Evolutionary conservation across 1,284 basidiomycete genomes (phyloP).

Genomic region (Erythrobasidium hasegawianum): DNA sequence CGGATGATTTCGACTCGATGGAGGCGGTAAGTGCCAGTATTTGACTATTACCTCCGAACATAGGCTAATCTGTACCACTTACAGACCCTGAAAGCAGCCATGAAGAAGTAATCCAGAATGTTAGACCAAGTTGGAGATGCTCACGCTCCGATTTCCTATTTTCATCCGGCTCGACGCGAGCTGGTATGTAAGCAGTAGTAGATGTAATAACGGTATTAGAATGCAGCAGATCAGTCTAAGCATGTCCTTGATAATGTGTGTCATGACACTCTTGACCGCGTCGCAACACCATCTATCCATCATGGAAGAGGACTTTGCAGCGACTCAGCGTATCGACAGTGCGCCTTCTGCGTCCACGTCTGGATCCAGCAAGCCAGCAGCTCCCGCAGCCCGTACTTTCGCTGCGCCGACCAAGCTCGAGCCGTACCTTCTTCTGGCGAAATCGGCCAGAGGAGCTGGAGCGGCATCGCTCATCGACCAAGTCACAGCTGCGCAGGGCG

Average conservation of each 20-base stretch:
- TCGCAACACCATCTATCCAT: not conserved
- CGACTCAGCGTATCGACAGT: constrained; percentile 18
- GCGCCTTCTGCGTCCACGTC: constrained; percentile 7
- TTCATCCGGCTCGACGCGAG: not conserved
- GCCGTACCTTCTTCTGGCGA: constrained; percentile 82
- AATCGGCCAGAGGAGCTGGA: constrained; percentile 81
- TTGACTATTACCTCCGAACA: not conserved
- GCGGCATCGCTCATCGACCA: constrained; percentile 83
- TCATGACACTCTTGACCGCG: not conserved
- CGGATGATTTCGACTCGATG: constrained; percentile 81
- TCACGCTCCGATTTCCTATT: not conserved
- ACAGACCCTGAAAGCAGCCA: constrained; percentile 33
- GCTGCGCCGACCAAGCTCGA: constrained; percentile 48
- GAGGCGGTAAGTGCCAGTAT: constrained; percentile 60
- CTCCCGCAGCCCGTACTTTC: constrained; percentile 8
- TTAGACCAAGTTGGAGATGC: not conserved
- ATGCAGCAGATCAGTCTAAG: not conserved
- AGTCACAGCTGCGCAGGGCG: constrained; percentile 78
- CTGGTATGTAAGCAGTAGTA: not conserved
- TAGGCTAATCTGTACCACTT: not conserved
- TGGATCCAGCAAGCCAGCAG: not conserved
- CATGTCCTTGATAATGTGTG: not conserved
- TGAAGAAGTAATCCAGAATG: constrained; percentile 18
- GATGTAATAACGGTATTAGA: not conserved
- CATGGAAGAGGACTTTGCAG: constrained; percentile 34